These are phyloP conservation scores for Aspergillus transmontanensis DNA, from an alignment of 2,329 filamentous ascomycete species.

Conservation along the genomic window DNA sequence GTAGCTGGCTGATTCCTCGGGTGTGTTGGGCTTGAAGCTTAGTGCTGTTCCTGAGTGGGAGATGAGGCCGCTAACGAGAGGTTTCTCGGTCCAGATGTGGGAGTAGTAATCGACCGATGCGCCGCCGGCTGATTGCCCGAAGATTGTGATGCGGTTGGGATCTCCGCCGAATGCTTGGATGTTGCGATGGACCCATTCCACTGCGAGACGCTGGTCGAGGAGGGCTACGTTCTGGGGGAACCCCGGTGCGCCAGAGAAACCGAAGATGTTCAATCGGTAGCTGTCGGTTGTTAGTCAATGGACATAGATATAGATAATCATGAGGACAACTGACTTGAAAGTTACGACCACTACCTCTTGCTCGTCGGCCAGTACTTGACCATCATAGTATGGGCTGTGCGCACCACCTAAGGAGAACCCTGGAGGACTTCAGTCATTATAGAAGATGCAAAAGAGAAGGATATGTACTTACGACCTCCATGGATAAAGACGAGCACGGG, in stretches of 20 bases:
- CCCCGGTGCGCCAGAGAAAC: slow-evolving; percentile 41
- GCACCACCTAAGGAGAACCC: slow-evolving; percentile 41
- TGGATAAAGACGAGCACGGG: slow-evolving; percentile 47
- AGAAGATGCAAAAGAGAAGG: neutral
- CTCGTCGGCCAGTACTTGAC: slow-evolving; percentile 37
- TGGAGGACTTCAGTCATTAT: slow-evolving; percentile 13
- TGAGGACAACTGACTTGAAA: slow-evolving; percentile 32
- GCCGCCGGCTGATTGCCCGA: slow-evolving; percentile 50
- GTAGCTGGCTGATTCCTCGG: slow-evolving; percentile 37
- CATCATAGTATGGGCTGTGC: slow-evolving; percentile 41
- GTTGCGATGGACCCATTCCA: slow-evolving; percentile 57
- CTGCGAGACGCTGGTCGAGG: slow-evolving; percentile 54
- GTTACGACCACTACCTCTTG: slow-evolving; percentile 47
- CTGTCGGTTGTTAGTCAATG: neutral
- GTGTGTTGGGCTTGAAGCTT: slow-evolving; percentile 48
- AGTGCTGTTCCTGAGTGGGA: slow-evolving; percentile 43
- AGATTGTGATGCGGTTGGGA: slow-evolving; percentile 47
- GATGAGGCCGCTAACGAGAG: slow-evolving; percentile 42
- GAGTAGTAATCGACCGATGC: slow-evolving; percentile 33
- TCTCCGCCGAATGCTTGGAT: slow-evolving; percentile 57
- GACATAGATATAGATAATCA: neutral
- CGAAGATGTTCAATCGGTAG: slow-evolving; percentile 48
- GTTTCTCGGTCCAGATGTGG: slow-evolving; percentile 37
- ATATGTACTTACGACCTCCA: slow-evolving; percentile 39
- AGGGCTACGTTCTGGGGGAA: slow-evolving; percentile 51